Conservation (phyloP, 495 filamentous ascomycete genomes). For the Aspergillus wentii region DNA sequence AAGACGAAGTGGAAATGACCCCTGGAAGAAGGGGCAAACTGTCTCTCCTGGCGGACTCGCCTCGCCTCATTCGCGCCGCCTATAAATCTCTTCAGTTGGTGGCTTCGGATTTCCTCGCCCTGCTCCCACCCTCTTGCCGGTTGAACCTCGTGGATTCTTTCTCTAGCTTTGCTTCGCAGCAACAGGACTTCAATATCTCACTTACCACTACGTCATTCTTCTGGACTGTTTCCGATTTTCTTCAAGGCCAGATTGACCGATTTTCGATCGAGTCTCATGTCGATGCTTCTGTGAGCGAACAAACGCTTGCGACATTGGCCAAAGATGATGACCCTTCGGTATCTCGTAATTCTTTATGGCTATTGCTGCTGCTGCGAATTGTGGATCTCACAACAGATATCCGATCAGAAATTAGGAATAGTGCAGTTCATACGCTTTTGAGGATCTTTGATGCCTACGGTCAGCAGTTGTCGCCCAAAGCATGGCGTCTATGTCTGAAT, state of each 20-base stretch:
- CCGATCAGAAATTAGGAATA: constrained; percentile 83
- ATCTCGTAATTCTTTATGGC: constrained; percentile 66
- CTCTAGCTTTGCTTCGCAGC: constrained; percentile 78
- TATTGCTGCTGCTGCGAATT: constrained; percentile 74
- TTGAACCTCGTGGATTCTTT: constrained; percentile 83
- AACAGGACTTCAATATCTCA: constrained; percentile 91
- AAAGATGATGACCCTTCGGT: constrained; percentile 30
- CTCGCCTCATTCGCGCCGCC: constrained; percentile 72
- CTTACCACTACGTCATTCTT: constrained; percentile 92
- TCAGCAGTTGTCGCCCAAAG: constrained; percentile 68
- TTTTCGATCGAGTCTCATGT: constrained; percentile 42
- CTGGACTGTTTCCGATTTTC: constrained; percentile 88
- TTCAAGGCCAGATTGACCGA: constrained; percentile 46
- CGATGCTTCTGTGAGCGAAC: constrained; percentile 34
- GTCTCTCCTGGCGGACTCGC: constrained; percentile 50
- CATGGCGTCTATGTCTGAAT: constrained; percentile 81
- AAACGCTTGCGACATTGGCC: constrained; percentile 29
- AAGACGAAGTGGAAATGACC: constrained; percentile 13
- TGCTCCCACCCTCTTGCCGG: constrained; percentile 73
- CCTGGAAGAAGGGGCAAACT: constrained; percentile 15
- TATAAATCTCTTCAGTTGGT: constrained; percentile 88
- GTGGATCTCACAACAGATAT: constrained; percentile 71
- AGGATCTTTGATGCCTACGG: constrained; percentile 90
- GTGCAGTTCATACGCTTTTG: constrained; percentile 83
- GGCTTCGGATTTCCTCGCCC: constrained; percentile 85